Evolutionary conservation across 257 asterid genomes (phyloP), one percentile per base, ranked within the genome.

Genomic region (Solanum sejunctum): DNA sequence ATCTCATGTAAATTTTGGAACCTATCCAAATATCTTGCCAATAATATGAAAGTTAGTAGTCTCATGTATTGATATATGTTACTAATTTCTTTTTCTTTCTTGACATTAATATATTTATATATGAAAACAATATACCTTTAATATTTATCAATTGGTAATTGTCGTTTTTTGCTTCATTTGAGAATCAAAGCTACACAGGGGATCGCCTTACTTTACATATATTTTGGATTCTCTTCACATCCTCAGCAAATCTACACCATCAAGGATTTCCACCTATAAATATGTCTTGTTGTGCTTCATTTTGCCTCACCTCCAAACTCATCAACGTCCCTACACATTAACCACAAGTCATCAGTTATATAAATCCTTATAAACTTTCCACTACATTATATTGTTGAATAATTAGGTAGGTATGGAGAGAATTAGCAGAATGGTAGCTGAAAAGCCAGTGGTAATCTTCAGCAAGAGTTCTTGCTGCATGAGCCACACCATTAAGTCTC

Each of bases 361-460:
- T 67, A 23, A 4, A 26, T 18, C 55, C 52, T 67, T 67, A 32
- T 32, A 32, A 67, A 32, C 49, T 12, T 36, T 71, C 32, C 55
- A 41, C 13, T 58, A 58, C 56, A 71, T 71, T 69, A 47, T 12
- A 72, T 69, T 60, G 13, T 60, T 10, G 28, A 60, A 60, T 28
- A 26, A 71, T 71, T 4, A 41, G 20, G 10, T 10, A 69, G 6
- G 1, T 87, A 94, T 94, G 98, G 98, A 94, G 72, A 90, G 78
- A 69, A 87, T 95, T 52, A 89, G 80, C 88, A 89, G 88, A 87
- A 90, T 95, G 91, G 98, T 93, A 82, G 85, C 92, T 1, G 93
- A 95, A 41, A 89, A 91, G 86, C 98, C 98, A 0, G 86, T 95
- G 69, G 98, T 95, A 87, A 88, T 95, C 86, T 95, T 95, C 82